Evolutionary conservation across 306 rosid genomes (phyloP).

Genomic region (Casuarina equisetifolia): DNA sequence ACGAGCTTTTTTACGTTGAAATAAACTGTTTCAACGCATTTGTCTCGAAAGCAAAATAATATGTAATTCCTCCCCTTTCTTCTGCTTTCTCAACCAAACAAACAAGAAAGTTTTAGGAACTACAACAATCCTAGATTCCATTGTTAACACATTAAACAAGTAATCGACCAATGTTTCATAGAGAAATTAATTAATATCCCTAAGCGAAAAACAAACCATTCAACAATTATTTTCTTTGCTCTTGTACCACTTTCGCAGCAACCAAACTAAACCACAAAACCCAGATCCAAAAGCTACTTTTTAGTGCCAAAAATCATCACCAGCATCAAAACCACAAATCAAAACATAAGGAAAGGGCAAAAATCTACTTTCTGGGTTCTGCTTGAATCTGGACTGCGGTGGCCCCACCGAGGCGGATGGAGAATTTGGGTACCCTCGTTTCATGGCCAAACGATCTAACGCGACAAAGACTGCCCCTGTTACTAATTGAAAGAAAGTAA

Average conservation of each 20-base stretch:
- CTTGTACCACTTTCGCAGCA: constrained; percentile 20
- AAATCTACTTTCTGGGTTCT: constrained; percentile 73
- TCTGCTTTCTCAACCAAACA: constrained; percentile 15
- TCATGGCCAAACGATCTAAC: constrained; percentile 48
- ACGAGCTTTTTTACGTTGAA: not conserved
- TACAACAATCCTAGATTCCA: constrained; percentile 5
- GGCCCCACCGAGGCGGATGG: constrained; percentile 72
- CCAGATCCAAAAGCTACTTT: constrained; percentile 35
- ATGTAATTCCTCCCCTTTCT: constrained; percentile 8
- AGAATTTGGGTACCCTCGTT: constrained; percentile 78
- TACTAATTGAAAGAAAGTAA: not conserved
- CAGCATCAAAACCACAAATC: constrained; percentile 24
- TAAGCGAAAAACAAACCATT: not conserved
- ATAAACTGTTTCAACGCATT: not conserved
- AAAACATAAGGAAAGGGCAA: constrained; percentile 24
- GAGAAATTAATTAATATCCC: not conserved
- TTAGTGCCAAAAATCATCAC: constrained; percentile 18
- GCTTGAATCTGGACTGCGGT: constrained; percentile 75
- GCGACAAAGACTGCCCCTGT: not conserved
- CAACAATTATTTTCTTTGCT: not conserved
- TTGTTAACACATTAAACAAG: not conserved
- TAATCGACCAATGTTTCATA: not conserved
- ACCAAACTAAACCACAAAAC: constrained; percentile 31
- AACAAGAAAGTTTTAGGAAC: not conserved
- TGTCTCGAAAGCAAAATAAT: constrained; percentile 5